Evolutionary conservation across 2,329 filamentous ascomycete genomes (phyloP), one percentile per base, ranked within the genome.

Genomic region (Celoporthe dispersa): DNA sequence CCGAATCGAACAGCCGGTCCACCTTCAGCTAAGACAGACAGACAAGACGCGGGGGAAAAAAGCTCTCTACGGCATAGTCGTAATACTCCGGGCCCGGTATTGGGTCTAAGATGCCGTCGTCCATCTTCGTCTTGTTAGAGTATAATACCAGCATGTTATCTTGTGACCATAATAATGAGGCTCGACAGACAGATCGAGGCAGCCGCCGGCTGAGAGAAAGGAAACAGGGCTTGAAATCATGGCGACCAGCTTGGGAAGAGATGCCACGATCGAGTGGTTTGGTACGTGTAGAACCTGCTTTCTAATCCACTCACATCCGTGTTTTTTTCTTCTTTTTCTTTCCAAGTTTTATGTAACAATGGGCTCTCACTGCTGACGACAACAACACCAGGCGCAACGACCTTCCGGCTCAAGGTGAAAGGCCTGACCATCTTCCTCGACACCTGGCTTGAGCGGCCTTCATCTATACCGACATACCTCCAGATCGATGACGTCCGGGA

Each of bases 401-500:
- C 66, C 28, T 68, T 68, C 33, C 66, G 66, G 22, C 37, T 68
- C 25, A 68, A 68, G 41, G 66, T 55, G 25, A 62, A 68, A 31
- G 66, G 66, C 57, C 66, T 68, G 1, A 64, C 66, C 31, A 68
- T 68, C 22, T 64, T 68, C 44, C 59, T 68, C 5, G 44, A 68
- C n/a, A 64, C 59, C 7, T 68, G 66, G 66, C 66, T 68, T 9
- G 66, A 68, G 31, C 39, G 66, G 12, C 66, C 66, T 4, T 53
- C 66, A 3, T 48, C 37, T 6, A 63, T 68, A 2, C 39, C 57
- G 28, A 68, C 66, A 6, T 72, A 69, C 59, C 70, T 75, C 6
- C 62, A 61, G 1, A 55, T 73, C 11, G 71, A 75, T 3, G 73
- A 76, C 35, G 74, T 77, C 1, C 37, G 37, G 5, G 72, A 75